Percentiles rank a stretch among this genome's conserved stretches.
Conservation (phyloP, 805 yeast species). For the Candida gorgasii region DNA sequence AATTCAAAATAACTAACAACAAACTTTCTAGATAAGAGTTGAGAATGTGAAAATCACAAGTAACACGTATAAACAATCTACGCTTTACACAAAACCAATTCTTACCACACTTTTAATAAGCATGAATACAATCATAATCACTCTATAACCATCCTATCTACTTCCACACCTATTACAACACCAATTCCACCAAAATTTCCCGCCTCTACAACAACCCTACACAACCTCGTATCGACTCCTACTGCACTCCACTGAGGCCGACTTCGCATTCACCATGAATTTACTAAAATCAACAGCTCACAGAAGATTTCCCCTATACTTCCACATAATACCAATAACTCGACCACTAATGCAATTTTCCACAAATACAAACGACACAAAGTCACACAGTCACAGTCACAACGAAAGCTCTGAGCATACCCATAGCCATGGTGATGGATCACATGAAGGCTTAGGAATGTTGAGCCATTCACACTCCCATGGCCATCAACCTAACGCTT, state of each 20-base stretch:
- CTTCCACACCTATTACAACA: too few relatives aligned
- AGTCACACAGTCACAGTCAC: slow-evolving; percentile 7
- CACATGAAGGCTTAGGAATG: slow-evolving; percentile 14
- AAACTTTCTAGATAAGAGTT: too few relatives aligned
- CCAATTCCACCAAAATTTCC: background rate
- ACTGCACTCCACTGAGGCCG: too few relatives aligned
- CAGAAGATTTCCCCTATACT: background rate
- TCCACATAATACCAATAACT: background rate
- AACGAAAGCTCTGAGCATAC: slow-evolving; percentile 1
- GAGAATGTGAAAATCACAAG: too few relatives aligned
- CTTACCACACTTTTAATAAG: too few relatives aligned
- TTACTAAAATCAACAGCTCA: background rate
- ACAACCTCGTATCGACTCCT: background rate
- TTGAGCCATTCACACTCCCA: slow-evolving; percentile 36
- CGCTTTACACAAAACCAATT: too few relatives aligned
- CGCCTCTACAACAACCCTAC: background rate
- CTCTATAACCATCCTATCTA: too few relatives aligned
- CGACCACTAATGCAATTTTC: slow-evolving; percentile 1
- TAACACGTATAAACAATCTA: too few relatives aligned
- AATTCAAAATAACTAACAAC: too few relatives aligned
- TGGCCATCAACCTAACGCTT: slow-evolving; percentile 48
- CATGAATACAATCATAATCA: too few relatives aligned
- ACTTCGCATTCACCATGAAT: slow-evolving; percentile 7
- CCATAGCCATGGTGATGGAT: slow-evolving; percentile 15
- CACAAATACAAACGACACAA: background rate